A percentile compares a stretch with the other conserved stretches of the same genome.
These are phyloP conservation scores for Artomyces pyxidatus DNA, from an alignment of 768 basidiomycete species.

Conservation along the genomic window DNA sequence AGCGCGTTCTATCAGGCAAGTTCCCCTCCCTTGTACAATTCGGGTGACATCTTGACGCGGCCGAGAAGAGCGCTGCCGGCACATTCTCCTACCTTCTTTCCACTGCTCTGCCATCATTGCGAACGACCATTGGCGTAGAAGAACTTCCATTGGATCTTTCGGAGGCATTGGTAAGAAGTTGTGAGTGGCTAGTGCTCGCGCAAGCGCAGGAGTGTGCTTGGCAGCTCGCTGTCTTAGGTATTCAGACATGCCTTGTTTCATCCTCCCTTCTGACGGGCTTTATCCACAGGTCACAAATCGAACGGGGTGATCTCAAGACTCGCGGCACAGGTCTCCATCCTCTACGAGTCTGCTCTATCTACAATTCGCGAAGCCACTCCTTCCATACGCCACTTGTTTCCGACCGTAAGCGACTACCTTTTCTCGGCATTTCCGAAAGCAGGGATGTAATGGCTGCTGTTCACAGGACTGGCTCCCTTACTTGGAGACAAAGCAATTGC, in stretches of 20 bases:
- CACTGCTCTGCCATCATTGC: conserved; percentile 45
- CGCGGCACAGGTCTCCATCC: conserved; percentile 13
- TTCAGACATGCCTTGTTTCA: no score
- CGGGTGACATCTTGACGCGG: neutral
- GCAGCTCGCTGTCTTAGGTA: conserved; percentile 86
- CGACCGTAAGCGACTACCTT: conserved; percentile 45
- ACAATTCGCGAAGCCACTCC: conserved; percentile 12
- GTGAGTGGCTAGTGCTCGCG: conserved; percentile 78
- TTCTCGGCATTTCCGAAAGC: neutral
- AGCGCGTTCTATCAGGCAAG: conserved; percentile 61
- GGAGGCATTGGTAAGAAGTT: conserved; percentile 43
- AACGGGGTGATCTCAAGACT: conserved; percentile 15
- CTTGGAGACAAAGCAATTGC: conserved; percentile 71
- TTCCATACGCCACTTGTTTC: conserved; percentile 32
- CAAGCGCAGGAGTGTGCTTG: conserved; percentile 97
- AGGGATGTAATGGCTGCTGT: neutral
- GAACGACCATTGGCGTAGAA: conserved; percentile 32
- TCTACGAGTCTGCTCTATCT: conserved; percentile 12
- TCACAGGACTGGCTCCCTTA: conserved; percentile 71
- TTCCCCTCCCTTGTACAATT: neutral
- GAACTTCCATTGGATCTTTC: conserved; percentile 65
- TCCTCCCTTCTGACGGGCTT: no score
- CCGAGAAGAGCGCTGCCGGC: conserved; percentile 59
- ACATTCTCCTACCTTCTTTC: conserved; percentile 53
- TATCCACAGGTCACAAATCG: conserved; percentile 6